Conservation (phyloP, 257 asterid species). For the Solanum bukasovii region DNA sequence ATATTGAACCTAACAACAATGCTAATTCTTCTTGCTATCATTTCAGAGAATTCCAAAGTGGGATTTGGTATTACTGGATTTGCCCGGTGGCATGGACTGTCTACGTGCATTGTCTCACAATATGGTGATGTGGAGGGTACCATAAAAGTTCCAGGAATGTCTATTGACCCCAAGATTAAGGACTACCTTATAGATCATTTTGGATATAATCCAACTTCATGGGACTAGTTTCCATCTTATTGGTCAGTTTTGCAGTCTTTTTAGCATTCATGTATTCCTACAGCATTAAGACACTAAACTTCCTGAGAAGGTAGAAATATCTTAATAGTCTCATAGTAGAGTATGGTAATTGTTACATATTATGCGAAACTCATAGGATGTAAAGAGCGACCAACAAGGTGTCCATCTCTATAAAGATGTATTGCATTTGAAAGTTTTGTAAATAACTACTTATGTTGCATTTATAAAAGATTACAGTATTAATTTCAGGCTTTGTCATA, state of each 20-base stretch:
- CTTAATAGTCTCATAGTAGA: neutral
- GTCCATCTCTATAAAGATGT: too few relatives aligned
- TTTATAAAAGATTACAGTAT: too few relatives aligned
- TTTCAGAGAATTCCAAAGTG: slow-evolving; percentile 59
- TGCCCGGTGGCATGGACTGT: slow-evolving; percentile 89
- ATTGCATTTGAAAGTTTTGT: neutral
- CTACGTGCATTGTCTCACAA: slow-evolving; percentile 49
- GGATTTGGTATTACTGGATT: slow-evolving; percentile 86
- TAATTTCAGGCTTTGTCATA: too few relatives aligned
- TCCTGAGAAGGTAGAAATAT: slow-evolving; percentile 29
- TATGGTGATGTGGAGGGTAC: slow-evolving; percentile 44
- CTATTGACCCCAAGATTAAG: slow-evolving; percentile 30
- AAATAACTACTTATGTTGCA: too few relatives aligned
- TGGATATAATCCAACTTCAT: slow-evolving; percentile 40
- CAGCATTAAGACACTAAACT: slow-evolving; percentile 42
- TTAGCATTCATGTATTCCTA: slow-evolving; percentile 44
- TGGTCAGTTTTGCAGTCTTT: neutral
- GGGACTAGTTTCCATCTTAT: slow-evolving; percentile 31
- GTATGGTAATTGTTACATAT: neutral
- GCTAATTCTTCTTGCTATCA: neutral
- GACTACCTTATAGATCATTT: slow-evolving; percentile 41
- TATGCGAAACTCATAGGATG: neutral
- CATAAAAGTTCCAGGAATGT: slow-evolving; percentile 34
- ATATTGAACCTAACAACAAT: neutral
- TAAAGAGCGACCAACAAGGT: neutral